These are phyloP conservation scores for Neonectria faginata DNA, from an alignment of 2,329 filamentous ascomycete species.

Conservation along the genomic window DNA sequence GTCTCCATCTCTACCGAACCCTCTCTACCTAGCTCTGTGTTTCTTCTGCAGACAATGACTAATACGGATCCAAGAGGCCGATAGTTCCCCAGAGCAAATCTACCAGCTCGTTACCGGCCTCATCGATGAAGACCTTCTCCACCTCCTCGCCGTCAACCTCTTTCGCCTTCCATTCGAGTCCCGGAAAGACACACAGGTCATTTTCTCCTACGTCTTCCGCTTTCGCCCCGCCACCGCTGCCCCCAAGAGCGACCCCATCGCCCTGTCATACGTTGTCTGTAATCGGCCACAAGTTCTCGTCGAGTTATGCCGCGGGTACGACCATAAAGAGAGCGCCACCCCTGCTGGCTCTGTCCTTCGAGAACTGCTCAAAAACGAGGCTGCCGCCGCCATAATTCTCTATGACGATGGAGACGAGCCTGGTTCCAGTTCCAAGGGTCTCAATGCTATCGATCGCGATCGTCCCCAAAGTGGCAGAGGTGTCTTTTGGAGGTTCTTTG, in stretches of 20 bases:
- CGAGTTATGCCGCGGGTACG: slow-evolving; percentile 89
- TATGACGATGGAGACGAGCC: slow-evolving; percentile 86
- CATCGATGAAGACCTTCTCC: slow-evolving; percentile 90
- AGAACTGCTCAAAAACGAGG: slow-evolving; percentile 90
- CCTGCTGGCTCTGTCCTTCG: slow-evolving; percentile 90
- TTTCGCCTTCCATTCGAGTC: slow-evolving; percentile 93
- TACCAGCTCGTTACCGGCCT: slow-evolving; percentile 86
- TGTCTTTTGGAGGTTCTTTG: slow-evolving; percentile 96
- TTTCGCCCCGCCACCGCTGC: slow-evolving; percentile 80
- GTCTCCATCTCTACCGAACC: background rate
- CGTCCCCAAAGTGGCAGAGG: slow-evolving; percentile 81
- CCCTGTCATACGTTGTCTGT: slow-evolving; percentile 88
- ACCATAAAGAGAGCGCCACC: slow-evolving; percentile 90
- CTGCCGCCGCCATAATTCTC: slow-evolving; percentile 88
- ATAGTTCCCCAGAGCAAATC: slow-evolving; percentile 88
- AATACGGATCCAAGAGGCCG: slow-evolving; percentile 72
- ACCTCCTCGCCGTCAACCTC: slow-evolving; percentile 83
- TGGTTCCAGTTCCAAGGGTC: slow-evolving; percentile 78
- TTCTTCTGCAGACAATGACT: slow-evolving; percentile 22
- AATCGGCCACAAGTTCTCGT: slow-evolving; percentile 88
- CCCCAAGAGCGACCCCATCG: slow-evolving; percentile 79
- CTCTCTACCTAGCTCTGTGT: background rate
- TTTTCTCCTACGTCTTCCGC: slow-evolving; percentile 94
- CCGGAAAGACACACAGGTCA: slow-evolving; percentile 93
- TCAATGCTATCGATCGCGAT: slow-evolving; percentile 82